These are phyloP conservation scores for Madurella fahalii DNA, from an alignment of 2,329 filamentous ascomycete genomes.

Conservation along the genomic window DNA sequence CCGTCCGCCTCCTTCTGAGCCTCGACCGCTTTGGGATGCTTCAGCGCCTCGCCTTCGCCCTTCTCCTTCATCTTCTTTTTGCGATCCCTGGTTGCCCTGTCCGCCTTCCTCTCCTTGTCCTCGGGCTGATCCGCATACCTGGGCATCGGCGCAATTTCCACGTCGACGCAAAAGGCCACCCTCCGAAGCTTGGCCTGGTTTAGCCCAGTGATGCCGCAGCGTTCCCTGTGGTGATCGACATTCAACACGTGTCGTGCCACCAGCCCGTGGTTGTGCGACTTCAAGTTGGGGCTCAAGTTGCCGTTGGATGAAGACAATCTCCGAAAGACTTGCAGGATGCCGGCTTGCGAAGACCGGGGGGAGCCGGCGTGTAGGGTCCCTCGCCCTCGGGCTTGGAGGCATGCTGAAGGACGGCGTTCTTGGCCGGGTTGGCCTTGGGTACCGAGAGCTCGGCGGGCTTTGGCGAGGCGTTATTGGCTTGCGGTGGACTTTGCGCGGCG, in stretches of 20 bases:
- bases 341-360: constrained; percentile 65
- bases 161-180: constrained; percentile 94
- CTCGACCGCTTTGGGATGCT: constrained; percentile 58
- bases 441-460: constrained; percentile 42
- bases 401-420: constrained; percentile 58
- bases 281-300: constrained; percentile 44
- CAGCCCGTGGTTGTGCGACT: constrained; percentile 58
- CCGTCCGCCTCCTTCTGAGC: constrained; percentile 49
- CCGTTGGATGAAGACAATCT: constrained; percentile 67
- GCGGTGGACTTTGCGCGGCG: constrained; percentile 30
- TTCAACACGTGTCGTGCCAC: constrained; percentile 82
- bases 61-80: constrained; percentile 65
- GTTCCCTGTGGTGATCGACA: constrained; percentile 71
- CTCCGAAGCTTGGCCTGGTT: constrained; percentile 76
- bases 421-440: constrained; percentile 47
- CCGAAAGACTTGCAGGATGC: constrained; percentile 77
- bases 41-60: constrained; percentile 70
- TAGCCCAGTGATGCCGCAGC: constrained; percentile 75
- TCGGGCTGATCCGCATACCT: constrained; percentile 63
- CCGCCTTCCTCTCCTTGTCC: constrained; percentile 35
- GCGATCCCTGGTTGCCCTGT: constrained; percentile 49
- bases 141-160: constrained; percentile 89
- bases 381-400: constrained; percentile 54
- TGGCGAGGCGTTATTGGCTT: constrained; percentile 32
- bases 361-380: constrained; percentile 68